Conservation (phyloP, 768 basidiomycete species). For the Agaricus subrufescens region DNA sequence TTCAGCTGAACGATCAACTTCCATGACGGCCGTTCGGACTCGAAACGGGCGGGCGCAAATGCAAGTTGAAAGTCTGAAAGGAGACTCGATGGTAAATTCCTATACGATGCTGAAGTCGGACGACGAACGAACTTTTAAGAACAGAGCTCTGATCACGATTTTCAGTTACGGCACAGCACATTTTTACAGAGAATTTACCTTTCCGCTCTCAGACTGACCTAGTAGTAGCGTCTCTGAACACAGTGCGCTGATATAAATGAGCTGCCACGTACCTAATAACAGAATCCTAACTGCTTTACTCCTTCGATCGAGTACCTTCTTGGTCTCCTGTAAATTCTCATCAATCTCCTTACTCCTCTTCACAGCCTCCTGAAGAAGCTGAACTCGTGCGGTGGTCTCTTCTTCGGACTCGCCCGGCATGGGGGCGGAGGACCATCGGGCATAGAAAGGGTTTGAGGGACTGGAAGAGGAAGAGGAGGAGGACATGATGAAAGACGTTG, state of each 20-base stretch:
- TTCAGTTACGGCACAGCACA: not conserved
- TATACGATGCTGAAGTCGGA: not conserved
- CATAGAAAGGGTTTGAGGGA: slow-evolving; percentile 23
- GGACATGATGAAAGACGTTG: not conserved
- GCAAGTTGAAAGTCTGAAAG: slow-evolving; percentile 60
- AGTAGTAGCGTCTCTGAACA: not conserved
- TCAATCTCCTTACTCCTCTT: slow-evolving; percentile 46
- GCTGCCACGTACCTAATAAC: slow-evolving; percentile 38
- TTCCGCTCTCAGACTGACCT: slow-evolving; percentile 63
- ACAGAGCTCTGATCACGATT: slow-evolving; percentile 36
- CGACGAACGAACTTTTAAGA: slow-evolving; percentile 33
- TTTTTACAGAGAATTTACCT: slow-evolving; percentile 23
- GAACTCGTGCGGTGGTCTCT: slow-evolving; percentile 28
- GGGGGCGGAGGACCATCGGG: slow-evolving; percentile 18
- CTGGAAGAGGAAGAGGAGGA: slow-evolving; percentile 10
- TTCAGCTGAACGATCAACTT: slow-evolving; percentile 65
- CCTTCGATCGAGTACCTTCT: slow-evolving; percentile 42
- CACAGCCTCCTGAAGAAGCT: slow-evolving; percentile 35
- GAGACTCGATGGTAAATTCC: not conserved
- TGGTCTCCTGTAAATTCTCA: slow-evolving; percentile 36
- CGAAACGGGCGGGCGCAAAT: slow-evolving; percentile 59
- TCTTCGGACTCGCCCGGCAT: slow-evolving; percentile 28
- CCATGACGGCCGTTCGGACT: slow-evolving; percentile 55
- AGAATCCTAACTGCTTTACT: slow-evolving; percentile 51
- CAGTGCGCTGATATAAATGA: not conserved